Evolutionary conservation across 257 asterid genomes (phyloP), one percentile per base, ranked within the genome.

Genomic region (Asclepias syriaca): DNA sequence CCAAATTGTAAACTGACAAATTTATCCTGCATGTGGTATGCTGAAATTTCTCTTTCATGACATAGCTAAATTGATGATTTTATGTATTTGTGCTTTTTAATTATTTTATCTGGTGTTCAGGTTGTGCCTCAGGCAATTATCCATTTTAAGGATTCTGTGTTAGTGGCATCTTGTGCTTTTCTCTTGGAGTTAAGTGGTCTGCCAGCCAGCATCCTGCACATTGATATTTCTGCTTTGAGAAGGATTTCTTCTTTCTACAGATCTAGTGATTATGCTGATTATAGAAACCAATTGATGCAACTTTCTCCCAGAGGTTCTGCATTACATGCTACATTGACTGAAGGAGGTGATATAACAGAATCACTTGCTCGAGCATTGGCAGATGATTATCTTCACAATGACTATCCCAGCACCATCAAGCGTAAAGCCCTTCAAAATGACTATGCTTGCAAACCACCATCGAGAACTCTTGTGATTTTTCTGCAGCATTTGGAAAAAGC

Each of bases 131-230:
- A 92, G 77, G 96, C 99, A 65, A 84, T 95, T 80, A 85, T 85
- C 85, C 99, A 95, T 87, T 95, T 92, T 69, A 85, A 84, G 71
- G 91, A 92, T 80, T 80, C 89, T 68, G 90, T 90, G 73, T 80
- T 95, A 85, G 99, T 95, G 85, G 93, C 99, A 70, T 92, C 99
- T 22, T 92, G 99, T 65, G 88, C 92, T 51, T 86, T 90, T 84
- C 93, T 95, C 68, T 74, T 95, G 84, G 99, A 92, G 88, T 79
- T 95, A 54, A 87, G 97, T 83, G 98, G 99, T 75, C 75, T 88
- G 69, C 79, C 95, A 75, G 88, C 99, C 77, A 80, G 81, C 74
- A 81, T 77, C 74, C 89, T 95, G 67, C 95, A 82, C 79, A 81
- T 88, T 77, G 96, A 95, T 73, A 78, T 95, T 86, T 90, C 96